phyloP scores from a whole-genome alignment of 306 rosid genomes.

The Castanea crenata region DNA sequence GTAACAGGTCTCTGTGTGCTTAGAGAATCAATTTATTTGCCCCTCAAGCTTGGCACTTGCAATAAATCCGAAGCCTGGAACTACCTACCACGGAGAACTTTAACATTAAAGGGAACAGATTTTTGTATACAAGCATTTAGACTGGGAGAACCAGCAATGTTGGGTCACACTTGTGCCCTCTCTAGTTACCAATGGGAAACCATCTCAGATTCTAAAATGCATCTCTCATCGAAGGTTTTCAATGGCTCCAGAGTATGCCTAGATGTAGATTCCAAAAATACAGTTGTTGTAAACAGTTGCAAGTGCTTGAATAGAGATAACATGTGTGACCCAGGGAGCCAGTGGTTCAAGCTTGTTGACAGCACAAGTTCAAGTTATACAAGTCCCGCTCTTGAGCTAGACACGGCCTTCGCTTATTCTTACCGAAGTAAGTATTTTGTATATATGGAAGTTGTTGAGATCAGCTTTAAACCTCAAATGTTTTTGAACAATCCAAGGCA shows the following conservation, averaged over 20 bases:
- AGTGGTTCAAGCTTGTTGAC: constrained; percentile 83
- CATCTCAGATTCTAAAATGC: constrained; percentile 73
- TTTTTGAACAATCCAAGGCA: no score
- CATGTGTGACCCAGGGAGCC: constrained; percentile 70
- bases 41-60: constrained; percentile 61
- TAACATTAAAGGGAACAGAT: constrained; percentile 62
- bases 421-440: background rate
- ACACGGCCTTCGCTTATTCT: constrained; percentile 17
- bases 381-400: background rate
- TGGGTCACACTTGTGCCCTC: constrained; percentile 42
- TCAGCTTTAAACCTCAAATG: background rate
- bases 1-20: constrained; percentile 62
- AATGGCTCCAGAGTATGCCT: constrained; percentile 57
- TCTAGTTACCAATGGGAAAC: constrained; percentile 59
- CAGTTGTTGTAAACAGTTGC: constrained; percentile 61
- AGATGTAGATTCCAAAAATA: constrained; percentile 57
- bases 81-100: constrained; percentile 42
- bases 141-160: constrained; percentile 44
- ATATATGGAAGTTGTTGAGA: background rate
- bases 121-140: constrained; percentile 56
- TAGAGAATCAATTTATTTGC: constrained; percentile 35
- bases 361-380: constrained; percentile 33
- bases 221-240: constrained; percentile 46
- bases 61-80: constrained; percentile 55
- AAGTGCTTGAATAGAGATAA: constrained; percentile 54